Conservation (phyloP, 495 filamentous ascomycete species). For the Sphaerosporella brunnea region DNA sequence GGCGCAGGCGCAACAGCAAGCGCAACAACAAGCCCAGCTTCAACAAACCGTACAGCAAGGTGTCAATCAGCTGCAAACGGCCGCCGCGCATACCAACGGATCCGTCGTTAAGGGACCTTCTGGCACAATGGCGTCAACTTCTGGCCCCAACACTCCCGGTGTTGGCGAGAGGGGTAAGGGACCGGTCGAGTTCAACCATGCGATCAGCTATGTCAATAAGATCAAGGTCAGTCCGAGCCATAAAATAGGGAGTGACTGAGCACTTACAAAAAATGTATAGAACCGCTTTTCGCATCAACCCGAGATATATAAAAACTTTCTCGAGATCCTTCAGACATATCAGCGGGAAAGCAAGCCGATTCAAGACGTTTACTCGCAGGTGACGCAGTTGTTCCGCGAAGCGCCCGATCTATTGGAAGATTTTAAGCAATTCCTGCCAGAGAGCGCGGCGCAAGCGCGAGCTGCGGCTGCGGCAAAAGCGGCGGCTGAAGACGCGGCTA, state of each 20-base stretch:
- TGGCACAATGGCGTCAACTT: conserved; percentile 27
- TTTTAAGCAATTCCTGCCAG: conserved; percentile 97
- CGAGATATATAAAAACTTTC: conserved; percentile 98
- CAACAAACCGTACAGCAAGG: conserved; percentile 54
- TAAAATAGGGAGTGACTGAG: no score
- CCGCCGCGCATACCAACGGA: conserved; percentile 41
- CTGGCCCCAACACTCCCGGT: conserved; percentile 31
- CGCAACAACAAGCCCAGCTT: conserved; percentile 37
- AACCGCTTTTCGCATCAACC: conserved; percentile 90
- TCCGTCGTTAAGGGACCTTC: conserved; percentile 28
- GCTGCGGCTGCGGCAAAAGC: conserved; percentile 48
- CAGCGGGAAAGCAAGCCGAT: conserved; percentile 97
- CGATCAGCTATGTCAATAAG: conserved; percentile 99
- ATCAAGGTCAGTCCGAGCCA: conserved; percentile 85
- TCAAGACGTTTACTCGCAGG: conserved; percentile 94
- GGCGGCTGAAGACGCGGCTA: conserved; percentile 48
- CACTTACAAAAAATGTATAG: no score
- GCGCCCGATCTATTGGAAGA: conserved; percentile 96
- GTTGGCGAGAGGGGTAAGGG: conserved; percentile 33
- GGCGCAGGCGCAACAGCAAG: conserved; percentile 15
- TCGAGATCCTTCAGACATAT: conserved; percentile 97
- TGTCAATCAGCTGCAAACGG: conserved; percentile 62
- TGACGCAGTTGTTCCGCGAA: conserved; percentile 79
- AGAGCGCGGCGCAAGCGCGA: conserved; percentile 82
- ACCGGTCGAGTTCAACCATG: conserved; percentile 98